Evolutionary conservation across 768 basidiomycete species (phyloP), one percentile per base, ranked within the genome.

Genomic region (Termitomyces sp.): DNA sequence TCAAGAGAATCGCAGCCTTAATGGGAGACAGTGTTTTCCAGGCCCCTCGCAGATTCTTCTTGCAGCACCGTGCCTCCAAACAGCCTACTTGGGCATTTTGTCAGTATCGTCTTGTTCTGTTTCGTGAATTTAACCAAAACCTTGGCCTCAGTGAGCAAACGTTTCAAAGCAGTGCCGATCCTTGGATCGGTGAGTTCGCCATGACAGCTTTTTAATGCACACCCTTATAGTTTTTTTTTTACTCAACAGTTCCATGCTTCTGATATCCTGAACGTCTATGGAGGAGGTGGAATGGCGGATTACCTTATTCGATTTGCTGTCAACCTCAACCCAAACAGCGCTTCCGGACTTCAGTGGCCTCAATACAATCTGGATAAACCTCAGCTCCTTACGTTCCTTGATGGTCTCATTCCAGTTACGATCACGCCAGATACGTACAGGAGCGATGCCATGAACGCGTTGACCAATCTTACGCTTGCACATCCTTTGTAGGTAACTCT

Each of bases 11-110:
- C 6, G 77, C 82, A 1, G 74, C 82, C 0, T 70, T 84, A 56
- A 74, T 74, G 53, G 83, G 82, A 0, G 84, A 86, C 52, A 67
- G 65, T 8, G 71, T 76, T 1, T 83, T 84, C 67, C 79, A 82
- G 35, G 82, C 74, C 0, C 81, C 82, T 16, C 72, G 82, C 23
- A 71, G 80, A 16, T 77, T 79, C 64, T 78, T 85, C 62, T 64
- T 84, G 30, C 65, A 79, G 48, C 60, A 72, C 16, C 65, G 66
- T 5, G 71, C 78, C 0, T 72, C 72, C 0, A 74, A 74, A 57
- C 78, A 81, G 62, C 71, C 72, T 5, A 72, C 72, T 2, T 83
- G 80, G 79, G 66, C 70, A 0, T 82, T 74, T 66, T 46, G 78
- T 79, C 43, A 55, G 77, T 69, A 4, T 50, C 43, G 14, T 13